Conservation (phyloP, 768 basidiomycete species). For the Tulasnella sp. region DNA sequence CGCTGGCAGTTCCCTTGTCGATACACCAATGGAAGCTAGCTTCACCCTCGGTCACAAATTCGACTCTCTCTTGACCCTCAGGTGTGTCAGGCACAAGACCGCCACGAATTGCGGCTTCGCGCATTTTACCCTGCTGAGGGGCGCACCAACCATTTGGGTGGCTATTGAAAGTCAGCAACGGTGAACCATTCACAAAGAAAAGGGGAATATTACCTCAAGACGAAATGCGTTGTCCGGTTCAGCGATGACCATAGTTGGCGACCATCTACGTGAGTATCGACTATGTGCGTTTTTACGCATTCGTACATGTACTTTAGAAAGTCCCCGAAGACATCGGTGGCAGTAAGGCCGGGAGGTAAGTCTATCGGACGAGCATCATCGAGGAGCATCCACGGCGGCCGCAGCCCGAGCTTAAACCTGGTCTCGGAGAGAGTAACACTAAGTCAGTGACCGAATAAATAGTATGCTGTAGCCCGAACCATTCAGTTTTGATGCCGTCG, state of each 20-base stretch:
- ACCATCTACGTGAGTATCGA: not conserved
- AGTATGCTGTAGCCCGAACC: not conserved
- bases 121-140: slow-evolving; percentile 50
- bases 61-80: slow-evolving; percentile 48
- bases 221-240: not conserved
- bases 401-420: not conserved
- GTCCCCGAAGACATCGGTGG: slow-evolving; percentile 9
- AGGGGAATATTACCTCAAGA: not conserved
- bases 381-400: not conserved
- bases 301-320: slow-evolving; percentile 12
- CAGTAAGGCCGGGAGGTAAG: not conserved
- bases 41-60: slow-evolving; percentile 58
- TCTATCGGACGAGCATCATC: not conserved
- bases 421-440: not conserved
- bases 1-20: slow-evolving; percentile 44
- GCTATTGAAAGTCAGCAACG: not conserved
- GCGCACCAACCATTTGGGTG: slow-evolving; percentile 55
- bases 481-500: not conserved
- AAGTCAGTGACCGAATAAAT: too few relatives aligned
- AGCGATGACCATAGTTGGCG: not conserved
- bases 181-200: slow-evolving; percentile 39
- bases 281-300: not conserved
- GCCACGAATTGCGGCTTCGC: slow-evolving; percentile 51
- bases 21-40: slow-evolving; percentile 57
- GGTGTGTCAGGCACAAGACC: slow-evolving; percentile 47